Base-by-base conservation (phyloP, 768 basidiomycete species). In the Kwoniella heveanensis region DNA sequence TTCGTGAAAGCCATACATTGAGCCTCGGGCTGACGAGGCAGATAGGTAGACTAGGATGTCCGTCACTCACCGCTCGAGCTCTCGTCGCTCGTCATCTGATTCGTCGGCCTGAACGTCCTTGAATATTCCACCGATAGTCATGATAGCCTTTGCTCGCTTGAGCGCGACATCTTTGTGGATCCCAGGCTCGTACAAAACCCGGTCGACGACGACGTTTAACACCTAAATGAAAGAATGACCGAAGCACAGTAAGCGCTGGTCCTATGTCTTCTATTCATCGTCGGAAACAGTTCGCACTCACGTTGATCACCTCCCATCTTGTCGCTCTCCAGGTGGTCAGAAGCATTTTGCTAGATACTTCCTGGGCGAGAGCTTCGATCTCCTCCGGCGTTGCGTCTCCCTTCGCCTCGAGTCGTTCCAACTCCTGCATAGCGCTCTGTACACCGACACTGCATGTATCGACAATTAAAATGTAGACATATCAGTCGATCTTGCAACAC, bases 271-370 rank as follows among this genome's bases (percentile, higher is more conserved):
- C 15, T 22, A 25, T 22, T 54, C 53, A 32, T 21, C 12, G 8
- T 7, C 30, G 21, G 5, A n/a, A 22, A 26, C 37, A 15, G 25
- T 19, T 26, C 5, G 24, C 17, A 86, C 83, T 91, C 88, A 97
- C 92, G 72, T 92, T 90, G 22, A 90, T 85, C 46, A 98, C 92
- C 81, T 99, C 96, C 76, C 97, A 87, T 56, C 94, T 87, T 2
- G 94, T 95, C 15, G 95, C 96, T 62, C 93, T 88, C 96, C 96
- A 99, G 25, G 95, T 95, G 6, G 94, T 95, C 27, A 98, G 87
- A 82, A 98, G 85, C 76, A 96, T 92, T 88, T 92, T 95, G 52
- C 92, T 92, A 1, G 91, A 94, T 65, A 98, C 85, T 74, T 97
- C 94, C 83, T 89, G 88, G 80, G 96, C 95, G 54, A 97, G 79